phyloP scores from a whole-genome alignment of 2,329 filamentous ascomycete species.

The Clonostachys rhizophaga region DNA sequence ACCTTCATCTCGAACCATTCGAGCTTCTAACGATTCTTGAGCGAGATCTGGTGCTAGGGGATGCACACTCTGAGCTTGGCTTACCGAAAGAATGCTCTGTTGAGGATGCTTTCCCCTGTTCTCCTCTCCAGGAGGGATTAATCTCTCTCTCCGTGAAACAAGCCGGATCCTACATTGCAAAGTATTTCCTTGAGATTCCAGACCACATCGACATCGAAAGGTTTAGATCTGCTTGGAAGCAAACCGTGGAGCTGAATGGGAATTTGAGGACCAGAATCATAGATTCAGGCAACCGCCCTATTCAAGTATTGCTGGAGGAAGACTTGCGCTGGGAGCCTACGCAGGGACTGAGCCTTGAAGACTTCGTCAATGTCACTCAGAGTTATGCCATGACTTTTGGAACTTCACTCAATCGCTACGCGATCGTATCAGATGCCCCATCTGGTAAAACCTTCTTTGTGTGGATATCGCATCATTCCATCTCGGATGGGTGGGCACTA shows the following conservation, averaged over 20 bases:
- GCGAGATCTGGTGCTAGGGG: background rate
- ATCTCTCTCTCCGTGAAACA: constrained; percentile 38
- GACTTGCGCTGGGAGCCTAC: constrained; percentile 1
- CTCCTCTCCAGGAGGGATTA: constrained; percentile 41
- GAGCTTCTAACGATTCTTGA: background rate
- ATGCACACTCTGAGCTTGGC: background rate
- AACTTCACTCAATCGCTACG: constrained; percentile 6
- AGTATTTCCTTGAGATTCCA: constrained; percentile 12
- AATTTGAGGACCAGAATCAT: constrained; percentile 5
- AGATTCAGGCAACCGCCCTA: constrained; percentile 1
- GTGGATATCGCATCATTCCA: constrained; percentile 2
- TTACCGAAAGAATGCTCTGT: constrained; percentile 11
- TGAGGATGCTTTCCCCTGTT: constrained; percentile 44
- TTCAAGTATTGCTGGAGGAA: constrained; percentile 3
- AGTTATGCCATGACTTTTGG: constrained; percentile 5
- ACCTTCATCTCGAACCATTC: background rate
- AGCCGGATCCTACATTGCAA: constrained; percentile 22
- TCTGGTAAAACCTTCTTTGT: background rate
- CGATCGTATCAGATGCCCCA: background rate
- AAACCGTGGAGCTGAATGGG: constrained; percentile 1
- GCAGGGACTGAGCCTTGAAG: background rate
- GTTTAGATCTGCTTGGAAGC: constrained; percentile 17
- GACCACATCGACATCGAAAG: constrained; percentile 8
- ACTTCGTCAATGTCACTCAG: background rate
- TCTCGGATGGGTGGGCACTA: constrained; percentile 2